phyloP scores from a whole-genome alignment of 75 land plant genomes.

The Cupressus sempervirens region DNA sequence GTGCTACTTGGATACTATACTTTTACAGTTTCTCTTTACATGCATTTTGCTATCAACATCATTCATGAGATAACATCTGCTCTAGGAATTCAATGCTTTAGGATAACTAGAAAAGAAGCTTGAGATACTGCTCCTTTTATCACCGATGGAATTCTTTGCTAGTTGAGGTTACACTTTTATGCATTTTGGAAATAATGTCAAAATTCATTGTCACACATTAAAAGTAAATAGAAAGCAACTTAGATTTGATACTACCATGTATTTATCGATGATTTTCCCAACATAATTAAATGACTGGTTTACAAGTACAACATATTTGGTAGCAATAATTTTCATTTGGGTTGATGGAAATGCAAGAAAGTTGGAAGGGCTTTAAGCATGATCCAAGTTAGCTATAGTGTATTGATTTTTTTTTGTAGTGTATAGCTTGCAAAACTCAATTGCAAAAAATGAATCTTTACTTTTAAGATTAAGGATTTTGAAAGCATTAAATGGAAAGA shows the following conservation, averaged over 20 bases:
- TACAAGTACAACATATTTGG: neutral
- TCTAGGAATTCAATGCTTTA: slow-evolving; percentile 78
- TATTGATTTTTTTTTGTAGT: neutral
- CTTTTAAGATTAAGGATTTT: neutral
- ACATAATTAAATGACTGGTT: neutral
- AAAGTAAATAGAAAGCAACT: neutral
- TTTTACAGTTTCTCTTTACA: slow-evolving; percentile 66
- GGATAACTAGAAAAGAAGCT: slow-evolving; percentile 71
- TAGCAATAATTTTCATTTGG: neutral
- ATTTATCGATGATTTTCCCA: neutral
- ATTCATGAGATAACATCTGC: slow-evolving; percentile 87
- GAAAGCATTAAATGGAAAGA: neutral
- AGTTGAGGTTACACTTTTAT: neutral
- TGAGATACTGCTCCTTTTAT: slow-evolving; percentile 20
- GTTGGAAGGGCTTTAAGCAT: neutral
- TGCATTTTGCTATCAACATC: slow-evolving; percentile 83
- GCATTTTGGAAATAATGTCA: neutral
- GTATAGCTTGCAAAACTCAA: neutral
- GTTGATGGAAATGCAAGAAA: neutral
- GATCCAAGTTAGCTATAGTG: neutral
- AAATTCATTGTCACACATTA: neutral
- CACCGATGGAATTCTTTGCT: neutral
- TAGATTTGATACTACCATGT: neutral
- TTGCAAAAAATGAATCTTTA: neutral
- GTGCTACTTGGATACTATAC: slow-evolving; percentile 65